These are phyloP conservation scores for Colletotrichum falcatum DNA, from an alignment of 2,329 filamentous ascomycete species.

Conservation along the genomic window DNA sequence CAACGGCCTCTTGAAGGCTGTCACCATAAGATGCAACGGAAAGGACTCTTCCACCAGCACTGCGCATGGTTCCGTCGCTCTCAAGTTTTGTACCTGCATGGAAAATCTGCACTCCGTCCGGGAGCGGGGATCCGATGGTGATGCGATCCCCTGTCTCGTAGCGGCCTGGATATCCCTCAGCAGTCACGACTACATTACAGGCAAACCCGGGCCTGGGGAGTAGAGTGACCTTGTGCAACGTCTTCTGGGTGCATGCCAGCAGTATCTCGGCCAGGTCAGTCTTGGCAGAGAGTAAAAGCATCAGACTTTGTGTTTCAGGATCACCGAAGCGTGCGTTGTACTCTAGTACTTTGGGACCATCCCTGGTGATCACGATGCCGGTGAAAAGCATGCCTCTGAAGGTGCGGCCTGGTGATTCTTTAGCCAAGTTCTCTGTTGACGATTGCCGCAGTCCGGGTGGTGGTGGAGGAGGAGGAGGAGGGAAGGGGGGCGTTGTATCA, in stretches of 20 bases:
- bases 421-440: no score
- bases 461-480: no score
- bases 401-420: constrained; percentile 49
- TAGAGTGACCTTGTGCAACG: constrained; percentile 76
- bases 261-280: constrained; percentile 91
- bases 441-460: no score
- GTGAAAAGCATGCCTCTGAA: constrained; percentile 87
- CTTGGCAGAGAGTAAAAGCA: constrained; percentile 77
- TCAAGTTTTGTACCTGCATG: constrained; percentile 85
- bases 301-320: constrained; percentile 88
- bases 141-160: constrained; percentile 83
- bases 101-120: constrained; percentile 76
- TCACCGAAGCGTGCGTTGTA: constrained; percentile 96
- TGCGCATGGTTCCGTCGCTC: constrained; percentile 73
- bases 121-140: constrained; percentile 52
- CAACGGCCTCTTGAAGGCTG: constrained; percentile 84
- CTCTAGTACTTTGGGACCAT: constrained; percentile 85
- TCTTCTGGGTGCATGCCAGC: constrained; percentile 83
- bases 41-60: constrained; percentile 90
- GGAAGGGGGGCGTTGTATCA: no score
- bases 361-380: constrained; percentile 90
- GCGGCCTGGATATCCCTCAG: constrained; percentile 88
- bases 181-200: constrained; percentile 91
- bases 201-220: constrained; percentile 78
- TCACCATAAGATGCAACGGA: constrained; percentile 81